Evolutionary conservation across 768 basidiomycete species (phyloP).

Genomic region (Pulveroboletus sp.): DNA sequence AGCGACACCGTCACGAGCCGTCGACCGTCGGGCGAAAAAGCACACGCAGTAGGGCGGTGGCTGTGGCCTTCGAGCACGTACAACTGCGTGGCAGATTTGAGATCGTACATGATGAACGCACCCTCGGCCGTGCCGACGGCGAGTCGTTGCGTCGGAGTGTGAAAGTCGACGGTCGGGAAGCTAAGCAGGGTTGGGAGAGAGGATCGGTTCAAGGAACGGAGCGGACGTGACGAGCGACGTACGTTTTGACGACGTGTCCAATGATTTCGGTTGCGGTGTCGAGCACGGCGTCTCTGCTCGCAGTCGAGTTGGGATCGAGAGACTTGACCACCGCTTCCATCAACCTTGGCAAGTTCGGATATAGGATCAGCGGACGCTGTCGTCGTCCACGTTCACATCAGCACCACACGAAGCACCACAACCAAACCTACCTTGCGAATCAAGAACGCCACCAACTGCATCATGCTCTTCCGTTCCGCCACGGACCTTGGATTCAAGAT

Average conservation of each 20-base stretch:
- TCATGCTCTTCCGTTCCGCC: conserved; percentile 78
- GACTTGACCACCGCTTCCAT: conserved; percentile 97
- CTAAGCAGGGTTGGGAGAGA: conserved; percentile 35
- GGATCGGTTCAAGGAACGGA: too few relatives aligned
- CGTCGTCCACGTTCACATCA: background rate
- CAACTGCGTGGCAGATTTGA: conserved; percentile 91
- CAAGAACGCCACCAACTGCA: conserved; percentile 91
- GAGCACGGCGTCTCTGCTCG: conserved; percentile 76
- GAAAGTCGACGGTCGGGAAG: conserved; percentile 93
- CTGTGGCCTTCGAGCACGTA: conserved; percentile 94
- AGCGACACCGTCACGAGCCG: conserved; percentile 84
- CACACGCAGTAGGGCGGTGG: conserved; percentile 74
- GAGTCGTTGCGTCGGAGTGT: conserved; percentile 79
- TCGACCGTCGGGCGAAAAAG: conserved; percentile 91
- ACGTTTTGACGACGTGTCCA: conserved; percentile 93
- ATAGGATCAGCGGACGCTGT: conserved; percentile 80
- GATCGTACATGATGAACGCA: conserved; percentile 91
- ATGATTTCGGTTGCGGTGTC: conserved; percentile 93
- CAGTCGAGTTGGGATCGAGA: conserved; percentile 81
- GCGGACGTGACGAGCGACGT: conserved; percentile 23
- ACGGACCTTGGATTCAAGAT: conserved; percentile 73
- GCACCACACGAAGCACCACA: too few relatives aligned
- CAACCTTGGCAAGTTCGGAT: conserved; percentile 76
- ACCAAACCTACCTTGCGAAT: conserved; percentile 70
- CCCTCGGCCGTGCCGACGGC: conserved; percentile 95